Evolutionary conservation across 768 basidiomycete genomes (phyloP), one percentile per base, ranked within the genome.

Genomic region (Lactarius tabidus): DNA sequence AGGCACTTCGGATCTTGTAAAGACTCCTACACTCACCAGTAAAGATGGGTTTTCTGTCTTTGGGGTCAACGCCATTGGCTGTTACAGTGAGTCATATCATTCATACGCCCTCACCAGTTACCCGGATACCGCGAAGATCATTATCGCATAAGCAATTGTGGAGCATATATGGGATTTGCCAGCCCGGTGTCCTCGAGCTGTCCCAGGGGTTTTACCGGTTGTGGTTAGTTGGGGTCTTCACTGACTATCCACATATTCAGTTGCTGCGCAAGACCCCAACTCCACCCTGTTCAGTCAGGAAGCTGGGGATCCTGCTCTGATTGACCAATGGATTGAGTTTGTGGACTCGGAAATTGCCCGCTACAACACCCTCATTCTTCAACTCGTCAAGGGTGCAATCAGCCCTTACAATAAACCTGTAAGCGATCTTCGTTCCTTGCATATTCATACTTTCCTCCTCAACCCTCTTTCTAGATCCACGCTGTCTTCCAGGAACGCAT

Each of bases 291-390:
- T 95, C 36, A 92, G 94, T 57, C 72, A 80, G 55, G 80, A 81
- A 59, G 60, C 72, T 52, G 80, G 91, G 74, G 89, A 92, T 31
- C 77, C 82, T 33, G 95, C 93, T 35, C 78, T 88, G 59, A 79
- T 98, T 63, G 86, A 93, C 70, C 92, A 96, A 75, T 99, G 94
- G 94, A 72, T 82, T 60, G 86, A 89, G 70, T 86, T 92, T 63
- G 80, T 79, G 15, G 91, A 95, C 72, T 72, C 77, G 38, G 91
- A 93, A 74, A 79, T 93, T 66, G 78, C 78, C 45, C 20, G 45
- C 20, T 68, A 74, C 70, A 75, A 79, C 57, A 66, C 68, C 54
- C n/a, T 79, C 54, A 77, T 84, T 69, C 72, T 72, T 43, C 72
- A 67, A 64, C 72, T 90, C 66, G 74, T 85, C 67, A 69, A 62